Base-by-base conservation (phyloP, 805 yeast genomes). In the Metschnikowia continentalis region DNA sequence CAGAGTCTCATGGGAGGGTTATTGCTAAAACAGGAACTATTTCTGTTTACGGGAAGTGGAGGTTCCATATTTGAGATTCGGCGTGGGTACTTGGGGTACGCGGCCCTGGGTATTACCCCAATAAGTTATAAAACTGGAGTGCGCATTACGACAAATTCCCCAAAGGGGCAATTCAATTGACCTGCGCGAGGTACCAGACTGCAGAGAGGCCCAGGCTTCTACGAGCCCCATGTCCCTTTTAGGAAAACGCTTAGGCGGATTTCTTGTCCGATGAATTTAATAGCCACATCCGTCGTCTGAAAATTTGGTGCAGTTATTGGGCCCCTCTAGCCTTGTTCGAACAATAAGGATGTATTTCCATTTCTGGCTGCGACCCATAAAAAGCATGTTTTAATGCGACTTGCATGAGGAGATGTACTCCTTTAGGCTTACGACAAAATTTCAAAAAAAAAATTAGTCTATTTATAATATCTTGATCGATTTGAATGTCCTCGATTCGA, bases 11-110 rank as follows among this genome's bases (percentile, higher is more conserved):
- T 11, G 35, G 17, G 22, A 15, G 5, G 22, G 6, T 22, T 35
- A 20, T 17, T 46, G 14, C 43, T 38, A 13, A n/a, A 46, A 26
- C 13, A n/a, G 41, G 38, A 37, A 22, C 35, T 36, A 38, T 45
- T 32, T 46, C 48, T 46, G 38, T 32, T 46, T 46, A 6, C 15
- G 48, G 48, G 42, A 46, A 44, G 13, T 10, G 41, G 47, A 23
- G 20, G 39, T 17, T 14, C 19, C 15, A 26, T n/a, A 20, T 6
- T 38, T 22, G 20, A 26, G 35, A 22, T 35, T 35, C 35, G 39
- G 39, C 17, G 17, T 36, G 47, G 47, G 39, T 7, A 26, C 15
- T 15, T 35, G 47, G 37, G 40, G 41, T 35, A 15, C 15, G 26
- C 7, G 33, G 30, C 46, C 33, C 3, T 26, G 20, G 23, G 33